phyloP scores from a whole-genome alignment of 306 rosid genomes.

The Prunus kanzakura region DNA sequence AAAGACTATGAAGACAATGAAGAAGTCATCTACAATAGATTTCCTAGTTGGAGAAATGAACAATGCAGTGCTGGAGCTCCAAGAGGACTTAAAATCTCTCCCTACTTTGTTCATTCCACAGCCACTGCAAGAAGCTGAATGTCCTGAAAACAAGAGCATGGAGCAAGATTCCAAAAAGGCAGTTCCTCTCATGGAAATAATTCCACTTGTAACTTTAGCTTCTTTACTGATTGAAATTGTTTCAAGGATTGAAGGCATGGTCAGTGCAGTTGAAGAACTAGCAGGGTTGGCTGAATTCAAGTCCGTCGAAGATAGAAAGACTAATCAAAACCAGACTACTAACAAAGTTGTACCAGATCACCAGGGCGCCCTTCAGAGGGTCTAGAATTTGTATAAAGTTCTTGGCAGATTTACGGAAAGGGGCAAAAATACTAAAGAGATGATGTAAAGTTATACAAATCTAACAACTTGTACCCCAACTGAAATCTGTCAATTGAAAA shows the following conservation, averaged over 20 bases:
- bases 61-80: slow-evolving; percentile 47
- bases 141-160: slow-evolving; percentile 11
- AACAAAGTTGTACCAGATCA: not conserved
- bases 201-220: slow-evolving; percentile 57
- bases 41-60: slow-evolving; percentile 54
- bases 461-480: slow-evolving; percentile 3
- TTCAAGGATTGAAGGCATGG: slow-evolving; percentile 55
- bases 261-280: slow-evolving; percentile 48
- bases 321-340: slow-evolving; percentile 10
- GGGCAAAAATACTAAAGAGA: not conserved
- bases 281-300: slow-evolving; percentile 44
- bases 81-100: slow-evolving; percentile 41
- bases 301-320: slow-evolving; percentile 4
- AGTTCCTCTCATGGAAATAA: slow-evolving; percentile 43
- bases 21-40: slow-evolving; percentile 53
- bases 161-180: not conserved
- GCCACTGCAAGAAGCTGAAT: slow-evolving; percentile 5
- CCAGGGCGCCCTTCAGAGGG: slow-evolving; percentile 13
- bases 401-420: not conserved
- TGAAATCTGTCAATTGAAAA: slow-evolving; percentile 1
- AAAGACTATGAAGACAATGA: slow-evolving; percentile 44
- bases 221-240: slow-evolving; percentile 61
- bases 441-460: slow-evolving; percentile 3
- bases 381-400: slow-evolving; percentile 7
- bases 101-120: slow-evolving; percentile 22